phyloP scores from a whole-genome alignment of 139 green algal genomes.

The Closterium sp. region DNA sequence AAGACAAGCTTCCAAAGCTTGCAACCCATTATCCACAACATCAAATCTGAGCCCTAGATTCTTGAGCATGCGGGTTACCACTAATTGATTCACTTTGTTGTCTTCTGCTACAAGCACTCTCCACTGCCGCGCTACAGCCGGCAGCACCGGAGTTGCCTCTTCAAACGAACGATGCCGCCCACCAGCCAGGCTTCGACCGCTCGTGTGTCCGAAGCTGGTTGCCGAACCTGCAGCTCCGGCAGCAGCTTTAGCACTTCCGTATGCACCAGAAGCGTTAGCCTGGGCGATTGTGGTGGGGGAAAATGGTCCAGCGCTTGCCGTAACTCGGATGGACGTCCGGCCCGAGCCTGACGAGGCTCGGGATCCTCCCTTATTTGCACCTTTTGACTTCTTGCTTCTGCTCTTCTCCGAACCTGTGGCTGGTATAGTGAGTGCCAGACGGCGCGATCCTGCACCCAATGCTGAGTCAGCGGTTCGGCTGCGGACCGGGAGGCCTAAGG shows the following conservation, averaged over 20 bases:
- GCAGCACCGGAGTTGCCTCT: not conserved
- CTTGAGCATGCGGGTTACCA: constrained; percentile 27
- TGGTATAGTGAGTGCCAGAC: not conserved
- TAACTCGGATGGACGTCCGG: not conserved
- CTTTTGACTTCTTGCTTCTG: not conserved
- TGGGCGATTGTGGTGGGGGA: not conserved
- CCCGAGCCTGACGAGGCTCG: not conserved
- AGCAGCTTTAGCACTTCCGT: not conserved
- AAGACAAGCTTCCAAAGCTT: constrained; percentile 22
- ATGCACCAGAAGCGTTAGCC: not conserved
- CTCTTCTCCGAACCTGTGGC: not conserved
- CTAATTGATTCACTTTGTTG: constrained; percentile 47
- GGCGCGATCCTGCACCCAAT: not conserved
- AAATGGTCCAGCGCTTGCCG: not conserved
- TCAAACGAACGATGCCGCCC: not conserved
- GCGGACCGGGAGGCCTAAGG: not conserved
- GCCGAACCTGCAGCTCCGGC: not conserved
- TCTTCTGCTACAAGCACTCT: constrained; percentile 33
- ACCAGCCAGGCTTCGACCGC: not conserved
- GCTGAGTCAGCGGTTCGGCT: not conserved
- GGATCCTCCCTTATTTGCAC: not conserved
- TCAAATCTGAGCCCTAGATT: constrained; percentile 27
- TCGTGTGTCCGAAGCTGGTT: not conserved
- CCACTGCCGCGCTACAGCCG: not conserved
- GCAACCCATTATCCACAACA: constrained; percentile 30